Conservation (phyloP, 768 basidiomycete genomes). For the Podaxis sp. region DNA sequence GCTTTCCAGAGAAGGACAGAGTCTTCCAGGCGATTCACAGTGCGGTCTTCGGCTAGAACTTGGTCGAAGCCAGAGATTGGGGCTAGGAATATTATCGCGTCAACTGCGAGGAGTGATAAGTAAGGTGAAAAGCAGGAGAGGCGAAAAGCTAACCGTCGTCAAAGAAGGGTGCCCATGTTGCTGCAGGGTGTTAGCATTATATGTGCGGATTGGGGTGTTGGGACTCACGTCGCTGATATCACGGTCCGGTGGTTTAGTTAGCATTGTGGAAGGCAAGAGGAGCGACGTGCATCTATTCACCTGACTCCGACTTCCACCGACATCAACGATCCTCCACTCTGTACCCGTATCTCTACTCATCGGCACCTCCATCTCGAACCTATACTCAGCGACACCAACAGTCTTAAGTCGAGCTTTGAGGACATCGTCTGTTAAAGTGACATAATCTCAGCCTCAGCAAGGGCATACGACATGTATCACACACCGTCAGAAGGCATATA, state of each 20-base stretch:
- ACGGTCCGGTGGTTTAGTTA: background rate
- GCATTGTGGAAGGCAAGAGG: background rate
- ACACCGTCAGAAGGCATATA: constrained; percentile 72
- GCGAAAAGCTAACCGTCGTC: constrained; percentile 44
- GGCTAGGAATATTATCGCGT: constrained; percentile 77
- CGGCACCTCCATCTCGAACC: constrained; percentile 70
- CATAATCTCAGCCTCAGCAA: background rate
- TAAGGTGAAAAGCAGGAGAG: background rate
- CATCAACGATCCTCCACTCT: constrained; percentile 78
- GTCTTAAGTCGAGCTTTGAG: constrained; percentile 75
- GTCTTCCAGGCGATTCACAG: constrained; percentile 71
- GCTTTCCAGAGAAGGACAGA: constrained; percentile 89
- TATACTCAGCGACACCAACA: constrained; percentile 78
- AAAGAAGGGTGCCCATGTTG: constrained; percentile 71
- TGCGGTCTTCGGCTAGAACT: constrained; percentile 60
- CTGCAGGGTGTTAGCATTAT: constrained; percentile 25
- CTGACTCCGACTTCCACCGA: constrained; percentile 73
- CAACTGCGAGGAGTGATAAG: constrained; percentile 33
- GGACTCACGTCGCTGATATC: constrained; percentile 23
- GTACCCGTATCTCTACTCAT: constrained; percentile 52
- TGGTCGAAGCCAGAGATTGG: constrained; percentile 76
- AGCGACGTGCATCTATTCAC: constrained; percentile 32
- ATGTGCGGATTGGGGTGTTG: background rate
- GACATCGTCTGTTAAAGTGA: constrained; percentile 57
- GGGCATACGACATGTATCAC: constrained; percentile 3